Evolutionary conservation across 176 grass and related monocot genomes (phyloP), one percentile per base, ranked within the genome.

Genomic region (Carex littledalei): DNA sequence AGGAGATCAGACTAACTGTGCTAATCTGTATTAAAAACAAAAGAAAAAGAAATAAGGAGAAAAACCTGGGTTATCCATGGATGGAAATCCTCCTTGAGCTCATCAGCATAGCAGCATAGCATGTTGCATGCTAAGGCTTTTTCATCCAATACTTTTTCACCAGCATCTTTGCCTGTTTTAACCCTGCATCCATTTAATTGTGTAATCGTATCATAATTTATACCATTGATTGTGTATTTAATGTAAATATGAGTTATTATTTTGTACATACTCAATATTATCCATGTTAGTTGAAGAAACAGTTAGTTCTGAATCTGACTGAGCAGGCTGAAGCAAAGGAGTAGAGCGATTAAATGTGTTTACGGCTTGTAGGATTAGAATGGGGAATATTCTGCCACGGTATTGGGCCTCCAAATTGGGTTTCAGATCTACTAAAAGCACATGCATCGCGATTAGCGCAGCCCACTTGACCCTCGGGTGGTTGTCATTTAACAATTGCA

Each of bases 81-180:
- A 10, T 80, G 94, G 91, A 97, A 97, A 10, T 91, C 91, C 89
- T 97, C 94, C 65, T 90, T 97, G 59, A 97, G 91, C 86, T 97
- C 94, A 82, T 97, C 91, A 84, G 89, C 94, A 57, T 97, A 97
- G 67, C 94, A 97, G 84, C 88, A 90, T 10, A 97, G 81, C 94
- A 97, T 97, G 84, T 90, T 91, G 84, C 91, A 97, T 82, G 94
- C 94, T 57, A 91, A 90, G 69, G 91, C 91, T 94, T 97, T 97
- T 65, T 97, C 91, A 83, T 97, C 91, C 58, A 55, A 31, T 82
- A 97, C n/a, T n/a, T 60, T n/a, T 60, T 60, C 57, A 60, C 57
- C 18, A 18, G 57, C 57, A 60, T 5, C 57, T 60, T 60, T 6
- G 18, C 17, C 57, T 2, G 18, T 60, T 60, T 20, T 60, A 20